A percentile compares a stretch with the other conserved stretches of the same genome.
phyloP scores from a whole-genome alignment of 208 protist genomes.

The Trypanosoma melophagium region DNA sequence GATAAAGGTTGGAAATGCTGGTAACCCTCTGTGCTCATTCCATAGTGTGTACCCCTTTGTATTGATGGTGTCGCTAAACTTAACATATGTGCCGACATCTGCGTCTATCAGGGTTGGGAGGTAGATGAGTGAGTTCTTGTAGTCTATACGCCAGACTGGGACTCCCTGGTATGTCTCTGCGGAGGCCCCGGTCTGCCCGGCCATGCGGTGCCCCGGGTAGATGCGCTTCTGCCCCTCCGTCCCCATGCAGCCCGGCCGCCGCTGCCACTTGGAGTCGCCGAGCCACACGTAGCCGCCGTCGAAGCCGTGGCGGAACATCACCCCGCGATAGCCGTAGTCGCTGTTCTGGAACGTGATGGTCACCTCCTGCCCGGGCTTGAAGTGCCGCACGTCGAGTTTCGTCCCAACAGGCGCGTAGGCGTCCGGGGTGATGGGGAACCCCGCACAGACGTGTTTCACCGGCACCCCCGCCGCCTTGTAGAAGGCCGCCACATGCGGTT shows the following conservation, averaged over 20 bases:
- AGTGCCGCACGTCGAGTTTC: conserved; percentile 92
- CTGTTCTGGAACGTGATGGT: conserved; percentile 91
- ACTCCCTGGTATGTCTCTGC: conserved; percentile 87
- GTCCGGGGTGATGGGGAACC: conserved; percentile 88
- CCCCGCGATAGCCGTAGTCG: conserved; percentile 92
- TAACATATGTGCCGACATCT: conserved; percentile 89
- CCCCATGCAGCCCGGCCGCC: conserved; percentile 88
- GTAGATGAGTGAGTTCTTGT: conserved; percentile 93
- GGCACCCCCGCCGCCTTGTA: conserved; percentile 90
- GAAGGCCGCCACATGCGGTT: conserved; percentile 85
- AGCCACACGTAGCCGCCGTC: conserved; percentile 92
- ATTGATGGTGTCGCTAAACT: conserved; percentile 90
- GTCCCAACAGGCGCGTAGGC: conserved; percentile 91
- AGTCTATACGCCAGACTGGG: conserved; percentile 92
- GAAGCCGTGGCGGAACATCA: conserved; percentile 93
- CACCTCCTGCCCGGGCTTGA: conserved; percentile 92
- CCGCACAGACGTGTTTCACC: conserved; percentile 86
- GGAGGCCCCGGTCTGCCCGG: conserved; percentile 88
- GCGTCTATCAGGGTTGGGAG: conserved; percentile 85
- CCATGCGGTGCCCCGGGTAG: conserved; percentile 90
- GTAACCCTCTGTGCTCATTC: conserved; percentile 88
- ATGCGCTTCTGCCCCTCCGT: conserved; percentile 90
- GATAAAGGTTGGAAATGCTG: conserved; percentile 91
- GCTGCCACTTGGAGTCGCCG: conserved; percentile 92
- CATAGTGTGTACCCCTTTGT: conserved; percentile 91